Percentiles rank a stretch among this genome's conserved stretches.
phyloP scores from a whole-genome alignment of 257 asterid species.

The Petunia axillaris region DNA sequence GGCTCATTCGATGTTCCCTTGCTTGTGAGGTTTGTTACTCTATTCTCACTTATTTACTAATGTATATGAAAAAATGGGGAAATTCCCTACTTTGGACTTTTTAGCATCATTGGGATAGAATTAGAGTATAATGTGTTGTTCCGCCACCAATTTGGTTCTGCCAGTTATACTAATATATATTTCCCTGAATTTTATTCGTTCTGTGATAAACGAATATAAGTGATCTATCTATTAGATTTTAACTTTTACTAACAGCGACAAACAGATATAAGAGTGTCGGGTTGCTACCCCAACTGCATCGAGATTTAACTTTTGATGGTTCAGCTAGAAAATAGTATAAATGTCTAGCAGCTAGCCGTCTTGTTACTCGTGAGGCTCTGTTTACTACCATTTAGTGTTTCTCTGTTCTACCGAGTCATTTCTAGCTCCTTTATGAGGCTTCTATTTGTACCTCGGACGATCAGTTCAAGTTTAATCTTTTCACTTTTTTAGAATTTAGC shows the following conservation, averaged over 20 bases:
- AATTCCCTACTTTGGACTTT: background rate
- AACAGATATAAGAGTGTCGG: background rate
- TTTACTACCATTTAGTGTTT: background rate
- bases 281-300: background rate
- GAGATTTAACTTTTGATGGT: background rate
- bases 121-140: background rate
- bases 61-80: background rate
- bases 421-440: background rate
- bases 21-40: slow-evolving; percentile 53
- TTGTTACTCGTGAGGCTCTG: background rate
- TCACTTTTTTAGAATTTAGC: background rate
- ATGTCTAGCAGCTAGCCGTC: background rate
- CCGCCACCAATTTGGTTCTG: background rate
- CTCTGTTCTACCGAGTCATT: background rate
- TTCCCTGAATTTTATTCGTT: background rate
- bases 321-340: background rate
- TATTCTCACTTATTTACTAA: background rate
- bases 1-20: slow-evolving; percentile 46
- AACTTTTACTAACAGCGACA: background rate
- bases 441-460: background rate
- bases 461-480: background rate
- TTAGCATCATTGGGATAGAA: slow-evolving; percentile 2
- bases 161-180: background rate
- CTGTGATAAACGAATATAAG: background rate
- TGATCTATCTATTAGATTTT: background rate